phyloP scores from a whole-genome alignment of 352 stramenopile species.

The Globisporangium irregulare region DNA sequence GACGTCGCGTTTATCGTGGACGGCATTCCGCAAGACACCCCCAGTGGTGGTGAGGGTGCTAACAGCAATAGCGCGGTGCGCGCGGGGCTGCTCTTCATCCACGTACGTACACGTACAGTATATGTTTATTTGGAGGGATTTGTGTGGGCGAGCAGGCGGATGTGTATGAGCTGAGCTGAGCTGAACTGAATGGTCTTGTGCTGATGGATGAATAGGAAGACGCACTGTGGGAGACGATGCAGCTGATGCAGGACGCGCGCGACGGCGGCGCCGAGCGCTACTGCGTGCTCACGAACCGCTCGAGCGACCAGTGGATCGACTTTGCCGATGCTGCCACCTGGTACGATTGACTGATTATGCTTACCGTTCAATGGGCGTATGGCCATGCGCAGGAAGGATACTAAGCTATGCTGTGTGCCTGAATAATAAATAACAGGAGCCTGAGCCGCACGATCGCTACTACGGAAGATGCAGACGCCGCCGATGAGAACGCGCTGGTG shows the following conservation, averaged over 20 bases:
- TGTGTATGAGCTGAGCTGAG: neutral
- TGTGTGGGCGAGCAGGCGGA: neutral
- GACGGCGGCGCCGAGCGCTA: constrained; percentile 18
- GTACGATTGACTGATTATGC: constrained; percentile 23
- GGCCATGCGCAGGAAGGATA: too few relatives aligned
- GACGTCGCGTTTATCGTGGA: constrained; percentile 33
- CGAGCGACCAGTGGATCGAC: constrained; percentile 57
- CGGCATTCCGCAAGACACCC: neutral
- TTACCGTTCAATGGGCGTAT: too few relatives aligned
- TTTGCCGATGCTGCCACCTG: constrained; percentile 52
- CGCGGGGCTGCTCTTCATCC: constrained; percentile 61
- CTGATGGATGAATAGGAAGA: constrained; percentile 30
- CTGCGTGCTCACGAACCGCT: constrained; percentile 50
- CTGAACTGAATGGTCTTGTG: neutral
- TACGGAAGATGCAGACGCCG: neutral
- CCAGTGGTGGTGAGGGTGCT: neutral
- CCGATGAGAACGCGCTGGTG: constrained; percentile 20
- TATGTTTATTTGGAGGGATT: neutral
- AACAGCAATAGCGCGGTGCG: constrained; percentile 14
- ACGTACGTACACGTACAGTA: constrained; percentile 28
- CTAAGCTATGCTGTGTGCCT: neutral
- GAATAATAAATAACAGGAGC: constrained; percentile 21
- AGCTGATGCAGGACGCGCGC: constrained; percentile 36
- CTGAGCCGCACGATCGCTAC: constrained; percentile 35
- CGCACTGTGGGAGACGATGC: constrained; percentile 55